Base-by-base conservation (phyloP, 345 rosid species). In the Hibiscus trionum region DNA sequence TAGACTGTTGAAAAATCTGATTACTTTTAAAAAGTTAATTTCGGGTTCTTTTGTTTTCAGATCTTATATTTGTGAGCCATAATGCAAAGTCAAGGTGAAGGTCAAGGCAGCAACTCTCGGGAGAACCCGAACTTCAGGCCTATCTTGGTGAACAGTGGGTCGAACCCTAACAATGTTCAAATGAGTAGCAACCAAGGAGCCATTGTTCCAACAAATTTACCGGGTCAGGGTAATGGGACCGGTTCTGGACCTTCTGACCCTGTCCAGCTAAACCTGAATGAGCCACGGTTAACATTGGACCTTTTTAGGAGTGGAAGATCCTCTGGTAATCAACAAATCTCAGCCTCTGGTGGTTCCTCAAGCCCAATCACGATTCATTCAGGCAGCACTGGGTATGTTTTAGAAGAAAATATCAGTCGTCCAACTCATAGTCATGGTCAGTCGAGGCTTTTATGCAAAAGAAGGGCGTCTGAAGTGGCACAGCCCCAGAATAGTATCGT, bases 21-120 rank as follows among this genome's bases (percentile, higher is more conserved):
- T 37, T 37, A 37, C 42, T 3, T 7, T 37, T 35, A 4, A 4
- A 35, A 35, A 66, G 56, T 46, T 8, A 46, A 44, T 21, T 47
- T 14, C 3, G 17, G 55, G 3, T 9, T 24, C 2, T 26, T 47
- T 9, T 24, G 37, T 14, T 46, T 66, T 14, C 70, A 66, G 57
- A 55, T 55, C 19, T 55, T 55, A 17, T 55, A 55, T 55, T 19
- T 17, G 59, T 55, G 3, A 24, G 12, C 14, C 64, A 21, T 3
- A 47, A 68, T 65, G 79, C 29, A 66, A 66, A 71, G 71, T 4
- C 71, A 65, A 66, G 76, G 73, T 6, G 67, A 65, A 66, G 76
- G 72, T 11, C 71, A 65, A 61, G 60, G 70, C 1, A 68, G 42
- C 70, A 27, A 15, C 72, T 64, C 62, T 61, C 7, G 56, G 15